These are phyloP conservation scores for Melastoma malabathricum DNA, from an alignment of 345 rosid species.

Conservation along the genomic window DNA sequence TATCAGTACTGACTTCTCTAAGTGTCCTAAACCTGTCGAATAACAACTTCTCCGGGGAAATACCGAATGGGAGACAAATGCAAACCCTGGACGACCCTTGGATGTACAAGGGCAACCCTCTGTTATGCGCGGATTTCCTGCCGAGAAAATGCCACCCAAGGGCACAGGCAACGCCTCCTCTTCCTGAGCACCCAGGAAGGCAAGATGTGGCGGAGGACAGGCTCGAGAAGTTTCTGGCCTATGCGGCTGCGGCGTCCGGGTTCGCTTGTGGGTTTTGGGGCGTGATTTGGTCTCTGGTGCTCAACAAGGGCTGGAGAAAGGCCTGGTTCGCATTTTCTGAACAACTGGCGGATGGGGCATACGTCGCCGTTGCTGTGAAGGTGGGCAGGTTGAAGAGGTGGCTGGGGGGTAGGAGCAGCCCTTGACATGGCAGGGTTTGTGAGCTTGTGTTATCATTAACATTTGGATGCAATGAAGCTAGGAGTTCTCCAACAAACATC, in stretches of 20 bases:
- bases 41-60: conserved; percentile 11
- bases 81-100: conserved; percentile 1
- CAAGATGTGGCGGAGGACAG: too few species aligned
- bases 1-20: conserved; percentile 7
- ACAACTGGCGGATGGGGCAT: background rate
- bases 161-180: background rate
- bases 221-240: background rate
- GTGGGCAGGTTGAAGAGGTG: conserved; percentile 1
- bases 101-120: background rate
- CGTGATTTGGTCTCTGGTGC: conserved; percentile 5
- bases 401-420: too few species aligned
- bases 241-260: background rate
- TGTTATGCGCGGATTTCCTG: conserved; percentile 4
- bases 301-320: conserved; percentile 6
- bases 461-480: too few species aligned
- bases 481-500: too few species aligned
- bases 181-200: background rate
- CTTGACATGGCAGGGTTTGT: too few species aligned
- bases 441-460: too few species aligned
- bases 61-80: conserved; percentile 6
- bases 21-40: conserved; percentile 13
- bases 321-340: conserved; percentile 2
- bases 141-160: conserved; percentile 1
- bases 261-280: conserved; percentile 6
- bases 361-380: conserved; percentile 5